phyloP scores from a whole-genome alignment of 495 filamentous ascomycete species.

The Neurospora sp. region DNA sequence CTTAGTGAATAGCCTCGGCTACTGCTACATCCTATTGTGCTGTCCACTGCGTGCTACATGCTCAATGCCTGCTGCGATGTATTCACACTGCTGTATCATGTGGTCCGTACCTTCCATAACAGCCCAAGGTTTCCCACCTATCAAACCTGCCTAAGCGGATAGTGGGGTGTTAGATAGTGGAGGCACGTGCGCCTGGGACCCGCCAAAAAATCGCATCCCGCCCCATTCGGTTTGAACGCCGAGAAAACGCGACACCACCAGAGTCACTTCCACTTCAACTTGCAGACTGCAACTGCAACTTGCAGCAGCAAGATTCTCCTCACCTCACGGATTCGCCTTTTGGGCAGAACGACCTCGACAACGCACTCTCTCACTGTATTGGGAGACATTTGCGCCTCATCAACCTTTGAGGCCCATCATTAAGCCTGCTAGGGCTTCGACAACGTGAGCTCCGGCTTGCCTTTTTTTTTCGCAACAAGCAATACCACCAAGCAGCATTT shows the following conservation, averaged over 20 bases:
- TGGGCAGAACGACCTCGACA: not conserved
- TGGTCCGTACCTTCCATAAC: not conserved
- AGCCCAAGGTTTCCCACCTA: not conserved
- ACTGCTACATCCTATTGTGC: not conserved
- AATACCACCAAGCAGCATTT: not conserved
- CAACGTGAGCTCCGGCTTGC: not conserved
- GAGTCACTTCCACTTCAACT: not conserved
- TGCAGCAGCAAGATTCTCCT: not conserved
- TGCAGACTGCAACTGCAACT: not conserved
- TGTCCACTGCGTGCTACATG: not conserved
- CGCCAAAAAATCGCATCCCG: not conserved
- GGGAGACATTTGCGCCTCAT: not conserved
- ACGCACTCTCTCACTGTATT: not conserved
- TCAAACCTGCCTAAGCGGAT: not conserved
- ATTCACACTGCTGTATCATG: not conserved
- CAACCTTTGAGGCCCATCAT: not conserved
- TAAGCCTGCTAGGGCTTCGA: not conserved
- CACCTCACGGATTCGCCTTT: not conserved
- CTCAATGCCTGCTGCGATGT: not conserved
- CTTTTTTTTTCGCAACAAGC: not conserved
- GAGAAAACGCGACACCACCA: not conserved
- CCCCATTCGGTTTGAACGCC: not conserved
- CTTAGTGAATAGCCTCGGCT: not conserved
- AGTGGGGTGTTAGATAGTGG: not conserved
- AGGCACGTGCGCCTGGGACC: not conserved